Percentiles rank a stretch among this genome's conserved stretches.
Conservation (phyloP, 768 basidiomycete genomes). For the Amanita jacksonii region DNA sequence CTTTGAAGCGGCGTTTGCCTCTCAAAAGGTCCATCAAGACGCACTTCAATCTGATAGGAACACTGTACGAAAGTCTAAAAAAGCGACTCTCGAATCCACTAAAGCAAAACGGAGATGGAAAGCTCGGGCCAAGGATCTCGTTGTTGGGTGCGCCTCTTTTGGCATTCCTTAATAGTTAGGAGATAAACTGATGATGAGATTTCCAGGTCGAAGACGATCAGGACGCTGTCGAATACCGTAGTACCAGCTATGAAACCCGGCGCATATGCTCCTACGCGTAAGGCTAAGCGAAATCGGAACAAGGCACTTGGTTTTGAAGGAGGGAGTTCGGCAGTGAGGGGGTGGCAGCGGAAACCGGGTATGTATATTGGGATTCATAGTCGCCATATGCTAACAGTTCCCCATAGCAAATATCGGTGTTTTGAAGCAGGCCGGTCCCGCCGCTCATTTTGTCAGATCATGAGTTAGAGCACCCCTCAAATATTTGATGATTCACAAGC, state of each 20-base stretch:
- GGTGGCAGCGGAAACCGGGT: conserved; percentile 6
- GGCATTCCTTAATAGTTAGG: background rate
- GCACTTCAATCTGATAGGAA: background rate
- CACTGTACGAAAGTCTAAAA: background rate
- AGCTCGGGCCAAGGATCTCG: background rate
- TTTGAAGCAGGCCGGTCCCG: background rate
- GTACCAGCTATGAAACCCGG: background rate
- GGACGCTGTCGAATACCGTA: conserved; percentile 1
- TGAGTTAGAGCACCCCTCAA: no score
- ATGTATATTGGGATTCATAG: background rate
- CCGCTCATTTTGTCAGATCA: background rate
- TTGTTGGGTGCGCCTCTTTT: conserved; percentile 4
- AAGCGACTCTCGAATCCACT: background rate
- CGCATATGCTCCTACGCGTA: background rate
- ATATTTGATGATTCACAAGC: no score
- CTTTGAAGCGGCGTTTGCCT: conserved; percentile 6
- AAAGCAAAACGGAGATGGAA: background rate
- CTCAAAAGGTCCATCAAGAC: background rate
- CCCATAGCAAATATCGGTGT: background rate
- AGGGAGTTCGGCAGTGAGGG: background rate
- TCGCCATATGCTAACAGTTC: background rate
- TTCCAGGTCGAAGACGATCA: conserved; percentile 1
- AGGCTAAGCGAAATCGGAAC: background rate
- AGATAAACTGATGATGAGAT: background rate
- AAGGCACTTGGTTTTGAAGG: background rate